phyloP scores from a whole-genome alignment of 345 rosid genomes.

The Aurinia saxatilis region DNA sequence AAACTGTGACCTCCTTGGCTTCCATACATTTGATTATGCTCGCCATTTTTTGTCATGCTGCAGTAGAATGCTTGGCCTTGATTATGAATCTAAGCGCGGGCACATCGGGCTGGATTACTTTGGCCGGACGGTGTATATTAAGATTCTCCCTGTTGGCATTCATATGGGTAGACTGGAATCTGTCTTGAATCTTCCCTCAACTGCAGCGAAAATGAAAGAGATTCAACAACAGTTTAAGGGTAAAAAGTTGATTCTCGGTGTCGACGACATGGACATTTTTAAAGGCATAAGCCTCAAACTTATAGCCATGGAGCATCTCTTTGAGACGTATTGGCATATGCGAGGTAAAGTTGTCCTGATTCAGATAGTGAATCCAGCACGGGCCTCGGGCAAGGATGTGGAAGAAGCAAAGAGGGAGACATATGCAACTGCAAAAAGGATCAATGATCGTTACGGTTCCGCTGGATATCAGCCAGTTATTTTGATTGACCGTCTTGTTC shows the following conservation, averaged over 20 bases:
- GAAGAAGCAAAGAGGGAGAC: conserved; percentile 69
- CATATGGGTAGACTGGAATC: conserved; percentile 73
- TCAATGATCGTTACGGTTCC: conserved; percentile 55
- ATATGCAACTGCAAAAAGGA: conserved; percentile 49
- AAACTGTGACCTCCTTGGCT: conserved; percentile 74
- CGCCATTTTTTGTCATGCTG: conserved; percentile 78
- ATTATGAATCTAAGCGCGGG: conserved; percentile 78
- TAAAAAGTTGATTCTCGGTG: conserved; percentile 60
- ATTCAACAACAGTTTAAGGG: conserved; percentile 52
- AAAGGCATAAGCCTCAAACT: conserved; percentile 75
- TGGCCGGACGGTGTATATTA: conserved; percentile 69
- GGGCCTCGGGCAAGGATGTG: conserved; percentile 66
- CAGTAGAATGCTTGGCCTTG: conserved; percentile 83
- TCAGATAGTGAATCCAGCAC: conserved; percentile 77
- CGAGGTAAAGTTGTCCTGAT: conserved; percentile 63
- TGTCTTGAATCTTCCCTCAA: conserved; percentile 51
- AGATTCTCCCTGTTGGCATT: conserved; percentile 68
- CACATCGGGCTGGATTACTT: conserved; percentile 81
- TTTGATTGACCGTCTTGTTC: conserved; percentile 61
- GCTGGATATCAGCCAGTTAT: conserved; percentile 55
- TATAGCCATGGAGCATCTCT: conserved; percentile 60
- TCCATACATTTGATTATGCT: conserved; percentile 79
- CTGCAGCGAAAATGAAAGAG: conserved; percentile 54
- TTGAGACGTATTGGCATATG: conserved; percentile 46
- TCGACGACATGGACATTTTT: conserved; percentile 83